phyloP scores from a whole-genome alignment of 2,329 filamentous ascomycete genomes.

The Huntiella abstrusa region DNA sequence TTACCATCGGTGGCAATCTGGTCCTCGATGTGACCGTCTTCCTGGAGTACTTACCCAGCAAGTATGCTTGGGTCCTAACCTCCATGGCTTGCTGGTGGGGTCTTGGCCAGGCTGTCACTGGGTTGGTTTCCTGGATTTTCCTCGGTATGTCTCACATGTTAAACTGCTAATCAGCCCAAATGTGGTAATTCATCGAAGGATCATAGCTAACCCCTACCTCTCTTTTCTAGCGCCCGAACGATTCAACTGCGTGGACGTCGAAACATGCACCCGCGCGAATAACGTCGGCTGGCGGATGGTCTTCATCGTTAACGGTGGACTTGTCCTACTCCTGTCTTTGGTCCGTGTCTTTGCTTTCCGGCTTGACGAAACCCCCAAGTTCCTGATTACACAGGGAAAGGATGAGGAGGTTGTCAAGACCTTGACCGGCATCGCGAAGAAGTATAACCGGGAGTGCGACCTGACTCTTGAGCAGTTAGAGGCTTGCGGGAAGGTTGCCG shows the following conservation, averaged over 20 bases:
- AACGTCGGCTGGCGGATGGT: slow-evolving; percentile 35
- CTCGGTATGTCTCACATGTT: no score
- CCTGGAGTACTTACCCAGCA: slow-evolving; percentile 29
- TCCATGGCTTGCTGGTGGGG: slow-evolving; percentile 31
- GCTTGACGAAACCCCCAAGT: slow-evolving; percentile 30
- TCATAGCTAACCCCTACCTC: not conserved
- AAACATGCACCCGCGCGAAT: slow-evolving; percentile 20
- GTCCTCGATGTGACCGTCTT: slow-evolving; percentile 33
- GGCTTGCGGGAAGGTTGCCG: slow-evolving; percentile 24
- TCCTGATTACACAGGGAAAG: slow-evolving; percentile 23
- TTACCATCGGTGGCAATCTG: slow-evolving; percentile 30
- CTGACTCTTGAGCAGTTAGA: slow-evolving; percentile 22
- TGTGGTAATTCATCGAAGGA: not conserved
- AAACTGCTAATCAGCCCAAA: not conserved
- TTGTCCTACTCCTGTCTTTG: slow-evolving; percentile 25
- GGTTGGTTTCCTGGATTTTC: no score
- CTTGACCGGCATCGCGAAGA: slow-evolving; percentile 26
- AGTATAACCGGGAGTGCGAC: slow-evolving; percentile 19
- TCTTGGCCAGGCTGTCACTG: slow-evolving; percentile 29
- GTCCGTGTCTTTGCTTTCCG: slow-evolving; percentile 27
- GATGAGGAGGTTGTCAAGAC: slow-evolving; percentile 28
- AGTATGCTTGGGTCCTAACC: slow-evolving; percentile 29
- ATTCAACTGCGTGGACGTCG: slow-evolving; percentile 21
- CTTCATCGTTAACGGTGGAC: slow-evolving; percentile 24
- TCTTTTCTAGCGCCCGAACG: slow-evolving; percentile 17